phyloP scores from a whole-genome alignment of 148 eudicot genomes.

The Pouteria glomerata region DNA sequence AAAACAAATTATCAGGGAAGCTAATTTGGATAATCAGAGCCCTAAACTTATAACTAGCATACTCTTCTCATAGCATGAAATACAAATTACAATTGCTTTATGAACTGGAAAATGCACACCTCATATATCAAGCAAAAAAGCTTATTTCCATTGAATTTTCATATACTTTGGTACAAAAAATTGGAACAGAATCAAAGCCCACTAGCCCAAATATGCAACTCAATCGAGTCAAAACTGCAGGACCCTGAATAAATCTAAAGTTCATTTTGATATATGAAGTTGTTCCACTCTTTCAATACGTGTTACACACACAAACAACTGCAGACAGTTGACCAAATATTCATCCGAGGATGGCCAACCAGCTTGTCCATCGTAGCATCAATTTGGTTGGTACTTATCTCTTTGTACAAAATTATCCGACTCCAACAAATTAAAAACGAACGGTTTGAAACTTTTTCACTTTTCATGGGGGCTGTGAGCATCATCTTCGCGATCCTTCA shows the following conservation, averaged over 20 bases:
- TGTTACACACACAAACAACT: constrained; percentile 21
- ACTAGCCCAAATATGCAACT: constrained; percentile 29
- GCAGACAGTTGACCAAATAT: neutral
- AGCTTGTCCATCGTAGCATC: constrained; percentile 6
- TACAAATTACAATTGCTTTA: too few species aligned
- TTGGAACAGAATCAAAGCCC: constrained; percentile 2
- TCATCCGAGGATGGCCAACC: neutral
- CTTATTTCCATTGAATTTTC: neutral
- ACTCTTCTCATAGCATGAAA: too few species aligned
- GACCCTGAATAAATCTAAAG: constrained; percentile 15
- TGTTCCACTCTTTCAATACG: constrained; percentile 11
- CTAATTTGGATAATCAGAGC: too few species aligned
- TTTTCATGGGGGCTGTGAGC: constrained; percentile 69
- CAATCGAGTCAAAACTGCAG: constrained; percentile 19
- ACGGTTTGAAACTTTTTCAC: constrained; percentile 25
- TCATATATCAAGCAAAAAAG: neutral
- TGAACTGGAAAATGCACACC: neutral
- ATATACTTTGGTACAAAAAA: neutral
- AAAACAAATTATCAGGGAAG: too few species aligned
- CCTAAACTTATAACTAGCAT: too few species aligned
- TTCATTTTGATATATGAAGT: constrained; percentile 8
- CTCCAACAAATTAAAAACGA: constrained; percentile 4
- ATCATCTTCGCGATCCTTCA: constrained; percentile 96
- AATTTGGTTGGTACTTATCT: constrained; percentile 6
- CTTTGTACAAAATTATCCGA: neutral